phyloP scores from a whole-genome alignment of 2,329 filamentous ascomycete species.

The Sporothrix pallida region DNA sequence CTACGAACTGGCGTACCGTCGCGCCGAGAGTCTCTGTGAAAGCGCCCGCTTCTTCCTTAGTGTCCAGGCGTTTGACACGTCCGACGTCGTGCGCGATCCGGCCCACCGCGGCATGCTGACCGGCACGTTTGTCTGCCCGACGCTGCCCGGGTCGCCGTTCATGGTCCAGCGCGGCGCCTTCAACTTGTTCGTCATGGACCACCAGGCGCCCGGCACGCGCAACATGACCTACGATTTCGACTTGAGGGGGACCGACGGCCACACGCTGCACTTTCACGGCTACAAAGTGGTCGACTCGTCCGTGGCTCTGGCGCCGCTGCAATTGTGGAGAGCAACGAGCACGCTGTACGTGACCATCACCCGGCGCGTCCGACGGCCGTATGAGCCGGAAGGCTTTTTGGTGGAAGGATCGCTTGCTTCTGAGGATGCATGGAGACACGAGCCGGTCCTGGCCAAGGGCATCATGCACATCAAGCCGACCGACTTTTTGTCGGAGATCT shows the following conservation, averaged over 20 bases:
- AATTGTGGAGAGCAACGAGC: slow-evolving; percentile 67
- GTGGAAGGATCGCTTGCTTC: slow-evolving; percentile 34
- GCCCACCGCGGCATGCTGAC: slow-evolving; percentile 61
- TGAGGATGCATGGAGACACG: slow-evolving; percentile 48
- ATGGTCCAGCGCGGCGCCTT: slow-evolving; percentile 65
- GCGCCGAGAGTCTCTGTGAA: slow-evolving; percentile 60
- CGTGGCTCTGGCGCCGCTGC: slow-evolving; percentile 59
- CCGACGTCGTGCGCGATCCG: slow-evolving; percentile 53
- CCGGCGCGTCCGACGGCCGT: slow-evolving; percentile 38
- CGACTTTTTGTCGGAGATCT: slow-evolving; percentile 62
- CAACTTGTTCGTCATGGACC: slow-evolving; percentile 61
- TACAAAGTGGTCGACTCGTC: slow-evolving; percentile 68
- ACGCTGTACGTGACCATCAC: slow-evolving; percentile 68
- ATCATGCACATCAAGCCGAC: slow-evolving; percentile 61
- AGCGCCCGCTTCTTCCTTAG: slow-evolving; percentile 64
- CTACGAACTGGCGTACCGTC: slow-evolving; percentile 59
- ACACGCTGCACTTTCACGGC: slow-evolving; percentile 63
- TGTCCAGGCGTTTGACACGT: slow-evolving; percentile 61
- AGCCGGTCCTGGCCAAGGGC: slow-evolving; percentile 60
- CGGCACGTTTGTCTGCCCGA: slow-evolving; percentile 63
- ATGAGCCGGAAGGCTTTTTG: neutral
- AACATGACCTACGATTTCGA: slow-evolving; percentile 68
- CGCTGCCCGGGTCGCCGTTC: slow-evolving; percentile 62
- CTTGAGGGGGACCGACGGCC: slow-evolving; percentile 60
- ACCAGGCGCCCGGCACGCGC: slow-evolving; percentile 60